Evolutionary conservation across 805 yeast genomes (phyloP).

Genomic region (Kregervanrija fluxuum): DNA sequence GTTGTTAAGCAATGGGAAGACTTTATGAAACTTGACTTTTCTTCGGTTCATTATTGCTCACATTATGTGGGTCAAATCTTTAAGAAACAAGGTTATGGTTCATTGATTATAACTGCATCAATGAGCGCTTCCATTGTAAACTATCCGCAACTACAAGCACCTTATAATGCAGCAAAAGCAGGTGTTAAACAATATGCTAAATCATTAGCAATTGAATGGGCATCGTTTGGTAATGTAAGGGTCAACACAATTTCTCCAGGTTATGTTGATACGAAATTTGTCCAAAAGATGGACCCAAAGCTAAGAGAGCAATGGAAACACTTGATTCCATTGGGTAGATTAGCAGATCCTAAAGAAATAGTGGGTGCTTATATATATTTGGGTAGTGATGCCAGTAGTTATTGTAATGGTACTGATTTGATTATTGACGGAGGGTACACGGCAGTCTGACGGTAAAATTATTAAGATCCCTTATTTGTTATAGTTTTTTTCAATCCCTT

Average conservation of each 20-base stretch:
- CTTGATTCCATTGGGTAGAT: slow-evolving; percentile 63
- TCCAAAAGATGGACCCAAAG: slow-evolving; percentile 39
- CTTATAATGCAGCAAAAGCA: slow-evolving; percentile 83
- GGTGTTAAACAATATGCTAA: slow-evolving; percentile 69
- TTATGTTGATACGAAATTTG: slow-evolving; percentile 69
- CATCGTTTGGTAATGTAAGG: slow-evolving; percentile 52
- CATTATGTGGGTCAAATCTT: slow-evolving; percentile 67
- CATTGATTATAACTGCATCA: slow-evolving; percentile 78
- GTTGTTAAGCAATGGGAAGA: slow-evolving; percentile 58
- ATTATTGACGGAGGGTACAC: slow-evolving; percentile 76
- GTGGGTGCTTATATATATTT: slow-evolving; percentile 75
- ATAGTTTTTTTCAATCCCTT: background rate
- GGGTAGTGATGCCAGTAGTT: slow-evolving; percentile 75
- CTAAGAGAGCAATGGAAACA: slow-evolving; percentile 42
- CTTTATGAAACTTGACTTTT: slow-evolving; percentile 67
- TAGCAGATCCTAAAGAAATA: slow-evolving; percentile 65
- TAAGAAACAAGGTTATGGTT: slow-evolving; percentile 66
- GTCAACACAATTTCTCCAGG: slow-evolving; percentile 82
- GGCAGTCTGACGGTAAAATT: slow-evolving; percentile 28
- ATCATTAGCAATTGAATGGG: slow-evolving; percentile 84
- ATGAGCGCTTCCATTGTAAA: slow-evolving; percentile 87
- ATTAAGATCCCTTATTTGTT: background rate
- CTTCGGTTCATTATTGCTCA: slow-evolving; percentile 77
- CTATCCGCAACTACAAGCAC: slow-evolving; percentile 80
- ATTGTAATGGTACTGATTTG: slow-evolving; percentile 72